A percentile compares a stretch with the other conserved stretches of the same genome.
Conservation (phyloP, 768 basidiomycete genomes). For the Collybiopsis confluens region DNA sequence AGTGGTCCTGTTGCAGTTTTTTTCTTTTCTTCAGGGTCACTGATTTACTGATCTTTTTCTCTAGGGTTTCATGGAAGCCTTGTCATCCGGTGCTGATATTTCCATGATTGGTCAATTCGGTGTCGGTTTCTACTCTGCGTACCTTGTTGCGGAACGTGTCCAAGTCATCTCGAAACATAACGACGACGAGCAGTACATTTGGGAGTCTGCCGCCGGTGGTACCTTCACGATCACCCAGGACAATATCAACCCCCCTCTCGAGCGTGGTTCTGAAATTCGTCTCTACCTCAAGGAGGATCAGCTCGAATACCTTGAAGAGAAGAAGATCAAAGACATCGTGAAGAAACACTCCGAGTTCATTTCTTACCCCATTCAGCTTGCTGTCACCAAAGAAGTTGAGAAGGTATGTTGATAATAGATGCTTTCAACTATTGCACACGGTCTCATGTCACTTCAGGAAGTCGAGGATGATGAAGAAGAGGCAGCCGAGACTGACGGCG, state of each 20-base stretch:
- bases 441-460: too few species aligned
- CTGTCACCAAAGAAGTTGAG: conserved; percentile 98
- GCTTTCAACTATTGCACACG: too few species aligned
- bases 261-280: conserved; percentile 90
- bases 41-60: conserved; percentile 2
- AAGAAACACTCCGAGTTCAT: conserved; percentile 99
- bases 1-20: conserved; percentile 15
- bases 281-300: conserved; percentile 98
- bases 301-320: conserved; percentile 98
- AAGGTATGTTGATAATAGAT: too few species aligned
- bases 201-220: conserved; percentile 99
- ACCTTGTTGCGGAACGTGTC: conserved; percentile 97
- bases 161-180: conserved; percentile 99
- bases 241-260: conserved; percentile 83
- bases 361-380: conserved; percentile 98
- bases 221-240: conserved; percentile 99
- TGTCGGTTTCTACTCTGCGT: conserved; percentile 99
- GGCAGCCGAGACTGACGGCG: conserved; percentile 67
- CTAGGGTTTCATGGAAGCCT: conserved; percentile 99
- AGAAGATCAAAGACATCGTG: conserved; percentile 98
- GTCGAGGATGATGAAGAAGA: conserved; percentile 82
- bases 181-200: conserved; percentile 99
- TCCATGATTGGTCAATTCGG: conserved; percentile 99
- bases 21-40: not conserved
- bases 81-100: conserved; percentile 83